These are phyloP conservation scores for Nemania sp. DNA, from an alignment of 2,329 filamentous ascomycete genomes.

Conservation along the genomic window DNA sequence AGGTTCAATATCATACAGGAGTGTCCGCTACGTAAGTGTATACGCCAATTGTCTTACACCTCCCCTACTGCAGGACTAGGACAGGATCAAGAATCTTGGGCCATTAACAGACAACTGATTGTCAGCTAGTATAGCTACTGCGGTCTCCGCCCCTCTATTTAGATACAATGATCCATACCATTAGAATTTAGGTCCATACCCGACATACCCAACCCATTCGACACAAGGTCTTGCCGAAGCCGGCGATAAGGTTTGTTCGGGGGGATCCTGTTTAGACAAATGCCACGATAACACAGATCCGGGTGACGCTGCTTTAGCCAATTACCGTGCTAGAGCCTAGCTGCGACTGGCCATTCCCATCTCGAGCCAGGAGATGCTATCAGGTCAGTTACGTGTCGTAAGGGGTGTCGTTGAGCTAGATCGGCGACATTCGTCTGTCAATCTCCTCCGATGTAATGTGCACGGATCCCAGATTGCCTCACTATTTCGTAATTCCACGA, in stretches of 20 bases:
- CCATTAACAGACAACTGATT: conserved; percentile 3
- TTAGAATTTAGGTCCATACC: background rate
- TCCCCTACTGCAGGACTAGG: background rate
- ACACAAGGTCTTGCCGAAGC: conserved; percentile 20
- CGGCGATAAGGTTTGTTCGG: conserved; percentile 25
- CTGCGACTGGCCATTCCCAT: conserved; percentile 1
- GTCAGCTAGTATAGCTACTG: background rate
- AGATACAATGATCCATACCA: background rate
- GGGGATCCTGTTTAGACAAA: conserved; percentile 2
- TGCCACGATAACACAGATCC: background rate
- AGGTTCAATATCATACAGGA: no score
- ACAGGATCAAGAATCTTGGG: background rate
- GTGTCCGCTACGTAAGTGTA: background rate
- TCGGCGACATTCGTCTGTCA: conserved; percentile 3
- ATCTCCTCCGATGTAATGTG: background rate
- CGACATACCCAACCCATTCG: no score
- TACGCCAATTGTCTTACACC: conserved; percentile 1
- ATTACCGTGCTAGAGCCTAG: background rate
- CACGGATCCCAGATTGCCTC: background rate
- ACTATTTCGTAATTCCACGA: conserved; percentile 5
- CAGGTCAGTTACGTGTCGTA: conserved; percentile 11
- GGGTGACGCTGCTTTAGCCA: conserved; percentile 21
- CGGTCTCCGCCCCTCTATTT: conserved; percentile 7
- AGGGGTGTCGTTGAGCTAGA: conserved; percentile 7
- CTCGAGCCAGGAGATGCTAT: background rate